Percentiles rank a stretch among this genome's conserved stretches.
Evolutionary conservation across 306 rosid genomes (phyloP).

Genomic region (Casuarina equisetifolia): DNA sequence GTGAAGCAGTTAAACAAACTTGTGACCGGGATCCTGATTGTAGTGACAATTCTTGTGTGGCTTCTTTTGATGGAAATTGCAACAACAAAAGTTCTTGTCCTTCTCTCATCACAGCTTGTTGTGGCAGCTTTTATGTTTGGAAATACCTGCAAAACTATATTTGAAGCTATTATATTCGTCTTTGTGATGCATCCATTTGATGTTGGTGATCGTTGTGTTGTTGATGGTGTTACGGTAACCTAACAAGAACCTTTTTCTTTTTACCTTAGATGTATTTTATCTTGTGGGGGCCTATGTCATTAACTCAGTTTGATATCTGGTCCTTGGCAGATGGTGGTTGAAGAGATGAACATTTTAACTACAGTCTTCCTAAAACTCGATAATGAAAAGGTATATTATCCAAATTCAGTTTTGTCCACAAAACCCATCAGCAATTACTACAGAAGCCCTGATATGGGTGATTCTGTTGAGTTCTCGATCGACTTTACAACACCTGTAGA

Average conservation of each 20-base stretch:
- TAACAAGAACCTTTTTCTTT: slow-evolving; percentile 7
- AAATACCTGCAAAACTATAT: slow-evolving; percentile 84
- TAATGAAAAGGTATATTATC: slow-evolving; percentile 84
- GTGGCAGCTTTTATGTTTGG: slow-evolving; percentile 82
- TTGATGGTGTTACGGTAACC: slow-evolving; percentile 80
- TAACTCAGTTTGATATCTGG: slow-evolving; percentile 15
- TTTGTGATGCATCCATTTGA: slow-evolving; percentile 98
- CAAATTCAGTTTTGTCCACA: slow-evolving; percentile 76
- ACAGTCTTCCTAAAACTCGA: slow-evolving; percentile 84
- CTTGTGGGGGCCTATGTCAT: slow-evolving; percentile 2
- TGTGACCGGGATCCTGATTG: slow-evolving; percentile 46
- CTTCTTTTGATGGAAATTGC: slow-evolving; percentile 87
- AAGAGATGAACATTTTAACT: slow-evolving; percentile 90
- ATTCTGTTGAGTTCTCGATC: slow-evolving; percentile 57
- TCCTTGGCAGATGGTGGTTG: slow-evolving; percentile 69
- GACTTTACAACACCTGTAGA: slow-evolving; percentile 68
- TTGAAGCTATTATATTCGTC: slow-evolving; percentile 86
- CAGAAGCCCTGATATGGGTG: slow-evolving; percentile 88
- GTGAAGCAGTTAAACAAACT: slow-evolving; percentile 81
- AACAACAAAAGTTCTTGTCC: slow-evolving; percentile 75
- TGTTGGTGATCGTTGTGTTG: slow-evolving; percentile 86
- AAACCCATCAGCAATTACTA: slow-evolving; percentile 85
- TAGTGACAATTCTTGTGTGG: slow-evolving; percentile 64
- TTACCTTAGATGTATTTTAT: neutral
- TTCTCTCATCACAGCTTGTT: slow-evolving; percentile 76